These are phyloP conservation scores for Nakaseomyces kungkrabaensis DNA, from an alignment of 1,139 yeast genomes.

Conservation along the genomic window DNA sequence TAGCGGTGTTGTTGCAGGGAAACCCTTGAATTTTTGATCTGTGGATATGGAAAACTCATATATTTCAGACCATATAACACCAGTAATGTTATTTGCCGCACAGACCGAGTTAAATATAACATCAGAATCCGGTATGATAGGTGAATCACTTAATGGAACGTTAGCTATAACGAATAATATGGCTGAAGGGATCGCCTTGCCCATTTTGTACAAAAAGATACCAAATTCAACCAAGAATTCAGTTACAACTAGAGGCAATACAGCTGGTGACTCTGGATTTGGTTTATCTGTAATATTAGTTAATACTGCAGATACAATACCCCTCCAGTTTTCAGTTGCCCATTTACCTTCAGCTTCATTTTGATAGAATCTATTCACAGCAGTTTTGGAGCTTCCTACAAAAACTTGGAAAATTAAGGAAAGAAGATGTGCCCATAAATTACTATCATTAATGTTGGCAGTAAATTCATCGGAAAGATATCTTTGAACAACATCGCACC, in stretches of 20 bases:
- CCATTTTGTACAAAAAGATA: conserved; percentile 36
- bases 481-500: conserved; percentile 47
- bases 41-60: conserved; percentile 43
- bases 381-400: conserved; percentile 51
- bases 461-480: conserved; percentile 39
- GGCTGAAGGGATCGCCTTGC: conserved; percentile 35
- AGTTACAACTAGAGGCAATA: conserved; percentile 32
- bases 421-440: conserved; percentile 35
- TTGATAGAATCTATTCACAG: conserved; percentile 40
- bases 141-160: conserved; percentile 32
- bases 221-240: conserved; percentile 49
- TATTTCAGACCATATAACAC: conserved; percentile 39
- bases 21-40: conserved; percentile 18
- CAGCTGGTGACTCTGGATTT: background rate
- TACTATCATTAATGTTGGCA: conserved; percentile 37
- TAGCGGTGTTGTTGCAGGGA: conserved; percentile 17
- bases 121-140: conserved; percentile 16
- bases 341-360: conserved; percentile 36
- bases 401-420: conserved; percentile 55
- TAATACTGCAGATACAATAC: conserved; percentile 37
- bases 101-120: conserved; percentile 23
- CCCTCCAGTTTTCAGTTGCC: conserved; percentile 45
- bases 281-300: conserved; percentile 13
- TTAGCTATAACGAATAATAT: conserved; percentile 44
- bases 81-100: conserved; percentile 18